These are phyloP conservation scores for Oryza australiensis DNA, from an alignment of 176 grass and related monocot genomes.

Conservation along the genomic window DNA sequence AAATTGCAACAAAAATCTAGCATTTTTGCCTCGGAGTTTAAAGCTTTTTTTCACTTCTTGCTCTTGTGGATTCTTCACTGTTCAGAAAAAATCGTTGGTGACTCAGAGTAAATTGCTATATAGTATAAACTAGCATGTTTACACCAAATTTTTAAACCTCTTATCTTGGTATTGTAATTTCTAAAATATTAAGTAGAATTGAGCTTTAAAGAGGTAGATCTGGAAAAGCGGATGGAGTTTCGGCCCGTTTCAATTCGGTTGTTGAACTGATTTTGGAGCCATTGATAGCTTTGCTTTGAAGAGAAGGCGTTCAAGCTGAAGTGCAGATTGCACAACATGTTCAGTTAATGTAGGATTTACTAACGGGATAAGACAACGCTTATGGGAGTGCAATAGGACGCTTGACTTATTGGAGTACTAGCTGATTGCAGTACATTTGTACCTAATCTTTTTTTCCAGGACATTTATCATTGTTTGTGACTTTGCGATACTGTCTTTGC, in stretches of 20 bases:
- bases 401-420: not conserved
- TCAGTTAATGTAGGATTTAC: not conserved
- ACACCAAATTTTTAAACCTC: not conserved
- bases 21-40: not conserved
- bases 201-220: not conserved
- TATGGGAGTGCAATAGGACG: not conserved
- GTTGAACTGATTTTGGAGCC: not conserved
- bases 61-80: not conserved
- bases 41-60: not conserved
- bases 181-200: not conserved
- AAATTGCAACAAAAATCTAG: not conserved
- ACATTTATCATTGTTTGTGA: not conserved
- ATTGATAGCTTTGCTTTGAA: slow-evolving; percentile 8
- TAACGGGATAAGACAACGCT: not conserved
- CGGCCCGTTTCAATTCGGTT: not conserved
- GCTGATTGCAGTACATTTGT: not conserved
- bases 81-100: not conserved
- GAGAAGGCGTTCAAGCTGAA: not conserved
- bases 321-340: not conserved
- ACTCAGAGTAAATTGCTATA: not conserved
- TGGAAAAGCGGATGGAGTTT: not conserved
- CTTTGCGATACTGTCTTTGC: not conserved
- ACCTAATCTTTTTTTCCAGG: not conserved
- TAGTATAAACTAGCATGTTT: not conserved
- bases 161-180: not conserved